Conservation (phyloP, 441 rosid genomes). For the Sinapis alba region DNA sequence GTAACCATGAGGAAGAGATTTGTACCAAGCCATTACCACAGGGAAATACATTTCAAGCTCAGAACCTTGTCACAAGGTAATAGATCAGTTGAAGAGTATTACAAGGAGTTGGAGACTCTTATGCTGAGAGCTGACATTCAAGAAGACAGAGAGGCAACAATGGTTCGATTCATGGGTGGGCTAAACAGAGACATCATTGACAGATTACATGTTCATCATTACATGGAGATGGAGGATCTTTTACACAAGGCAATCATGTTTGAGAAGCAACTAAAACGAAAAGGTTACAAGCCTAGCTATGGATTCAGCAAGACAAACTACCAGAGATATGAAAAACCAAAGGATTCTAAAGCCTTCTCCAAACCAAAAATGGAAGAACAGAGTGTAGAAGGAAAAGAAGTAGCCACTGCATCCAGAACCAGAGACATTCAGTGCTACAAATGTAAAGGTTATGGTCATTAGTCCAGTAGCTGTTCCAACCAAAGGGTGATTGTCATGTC, state of each 20-base stretch:
- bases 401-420: neutral
- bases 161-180: neutral
- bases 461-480: neutral
- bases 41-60: neutral
- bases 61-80: neutral
- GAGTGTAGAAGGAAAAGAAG: neutral
- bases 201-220: neutral
- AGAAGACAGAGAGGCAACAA: too few relatives aligned
- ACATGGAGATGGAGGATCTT: neutral
- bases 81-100: too few relatives aligned
- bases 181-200: neutral
- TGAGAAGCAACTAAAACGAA: neutral
- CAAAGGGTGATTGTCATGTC: neutral
- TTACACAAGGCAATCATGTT: neutral
- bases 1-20: neutral
- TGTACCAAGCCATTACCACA: neutral
- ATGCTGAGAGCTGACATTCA: too few relatives aligned
- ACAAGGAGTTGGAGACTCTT: too few relatives aligned
- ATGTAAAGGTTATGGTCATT: neutral
- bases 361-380: neutral
- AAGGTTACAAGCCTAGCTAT: neutral
- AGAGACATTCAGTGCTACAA: neutral
- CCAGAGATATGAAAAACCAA: neutral
- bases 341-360: neutral
- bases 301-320: neutral